Evolutionary conservation across 257 asterid species (phyloP), one percentile per base, ranked within the genome.

Genomic region (Rauvolfia tetraphylla): DNA sequence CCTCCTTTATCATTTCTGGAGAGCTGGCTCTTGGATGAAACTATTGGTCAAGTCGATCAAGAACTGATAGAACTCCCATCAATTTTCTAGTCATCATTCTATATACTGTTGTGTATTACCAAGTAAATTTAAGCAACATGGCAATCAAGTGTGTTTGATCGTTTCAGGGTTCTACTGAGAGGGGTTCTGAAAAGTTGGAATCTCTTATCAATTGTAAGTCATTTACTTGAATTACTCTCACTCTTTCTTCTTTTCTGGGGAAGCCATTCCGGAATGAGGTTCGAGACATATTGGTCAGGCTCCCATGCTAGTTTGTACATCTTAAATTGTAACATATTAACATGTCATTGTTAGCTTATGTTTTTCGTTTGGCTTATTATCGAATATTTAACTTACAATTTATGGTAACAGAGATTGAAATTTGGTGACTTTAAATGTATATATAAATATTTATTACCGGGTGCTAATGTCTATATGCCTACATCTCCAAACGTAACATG

Each of bases 21-120:
- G 81, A 92, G 92, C 62, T 94, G 98, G 98, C 71, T 94, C 79
- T 77, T 92, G 81, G 97, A 94, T 75, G 98, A 94, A 78, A 87
- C 88, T 73, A 86, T 88, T 7, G 87, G 70, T 29, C 97, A 90
- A 57, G 92, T 88, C 29, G 97, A 84, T 46, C 51, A 46, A 79
- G 93, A 88, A 75, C 83, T 73, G 7, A 87, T 89, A 91, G 94
- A 88, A 76, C 78, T 92, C 48, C 85, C 97, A 54, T 70, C 96
- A 73, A 86, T 91, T 69, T 90, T 90, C 84, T 91, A 85, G 73
- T 56, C 23, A 14, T 57, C 44, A 68, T 75, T 59, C 49, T 77
- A 67, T 9, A 6, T 46, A 11, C 10, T 11, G 1, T 51, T 17
- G 22, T 51, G 44, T 41, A 41, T 41, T 41, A 41, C 44, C 44